Percentiles rank a stretch among this genome's conserved stretches.
These are phyloP conservation scores for Cyclotella choctawhatcheeana DNA, from an alignment of 108 stramenopile species.

Conservation along the genomic window DNA sequence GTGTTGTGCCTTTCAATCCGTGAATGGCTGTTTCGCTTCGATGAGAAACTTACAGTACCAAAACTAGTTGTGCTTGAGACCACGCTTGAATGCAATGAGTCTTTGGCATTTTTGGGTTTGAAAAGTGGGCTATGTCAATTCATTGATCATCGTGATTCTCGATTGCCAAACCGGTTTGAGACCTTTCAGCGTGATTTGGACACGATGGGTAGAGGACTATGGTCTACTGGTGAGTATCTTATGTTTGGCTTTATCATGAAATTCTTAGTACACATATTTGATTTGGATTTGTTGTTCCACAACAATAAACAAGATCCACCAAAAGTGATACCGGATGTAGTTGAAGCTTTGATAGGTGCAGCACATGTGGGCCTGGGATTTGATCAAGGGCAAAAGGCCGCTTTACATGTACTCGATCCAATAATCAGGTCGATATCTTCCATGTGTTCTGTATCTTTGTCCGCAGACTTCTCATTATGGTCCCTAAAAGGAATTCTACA, in stretches of 20 bases:
- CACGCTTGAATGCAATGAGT: conserved; percentile 63
- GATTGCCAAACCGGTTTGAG: conserved; percentile 57
- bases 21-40: conserved; percentile 55
- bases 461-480: background rate
- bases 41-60: conserved; percentile 23
- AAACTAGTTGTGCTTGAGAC: conserved; percentile 57
- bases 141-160: conserved; percentile 63
- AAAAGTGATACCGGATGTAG: conserved; percentile 63
- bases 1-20: conserved; percentile 65
- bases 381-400: conserved; percentile 42
- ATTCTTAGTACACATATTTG: background rate
- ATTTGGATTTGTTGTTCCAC: background rate
- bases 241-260: background rate
- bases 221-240: conserved; percentile 55
- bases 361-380: conserved; percentile 56
- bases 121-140: conserved; percentile 44
- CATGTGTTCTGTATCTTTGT: conserved; percentile 9
- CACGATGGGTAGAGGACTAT: conserved; percentile 51
- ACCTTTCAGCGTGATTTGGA: conserved; percentile 45
- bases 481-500: conserved; percentile 31
- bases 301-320: conserved; percentile 66
- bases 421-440: conserved; percentile 11
- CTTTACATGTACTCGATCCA: conserved; percentile 33
- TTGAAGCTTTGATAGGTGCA: conserved; percentile 68
- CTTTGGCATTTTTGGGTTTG: conserved; percentile 55